These are phyloP conservation scores for Calonectria hawksworthii DNA, from an alignment of 2,329 filamentous ascomycete genomes.

Conservation along the genomic window DNA sequence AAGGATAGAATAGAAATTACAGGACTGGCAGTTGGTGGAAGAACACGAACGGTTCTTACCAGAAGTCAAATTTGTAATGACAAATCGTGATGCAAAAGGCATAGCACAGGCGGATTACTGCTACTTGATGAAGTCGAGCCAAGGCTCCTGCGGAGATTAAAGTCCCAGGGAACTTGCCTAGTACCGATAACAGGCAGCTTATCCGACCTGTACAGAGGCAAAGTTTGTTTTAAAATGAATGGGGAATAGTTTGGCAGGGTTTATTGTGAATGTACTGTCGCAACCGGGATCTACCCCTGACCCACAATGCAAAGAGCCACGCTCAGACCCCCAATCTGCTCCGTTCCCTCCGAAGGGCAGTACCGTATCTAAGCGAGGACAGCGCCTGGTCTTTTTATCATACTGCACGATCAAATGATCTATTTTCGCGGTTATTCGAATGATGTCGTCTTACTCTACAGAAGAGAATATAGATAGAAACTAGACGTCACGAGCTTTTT, in stretches of 20 bases:
- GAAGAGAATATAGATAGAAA: background rate
- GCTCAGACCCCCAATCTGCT: background rate
- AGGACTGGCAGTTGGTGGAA: accelerated
- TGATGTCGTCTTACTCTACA: background rate
- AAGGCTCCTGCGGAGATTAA: background rate
- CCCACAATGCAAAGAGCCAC: background rate
- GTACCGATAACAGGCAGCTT: too few relatives aligned
- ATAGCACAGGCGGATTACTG: background rate
- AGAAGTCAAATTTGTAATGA: background rate
- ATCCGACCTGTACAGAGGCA: background rate
- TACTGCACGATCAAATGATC: background rate
- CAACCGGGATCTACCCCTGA: background rate
- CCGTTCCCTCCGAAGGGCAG: background rate
- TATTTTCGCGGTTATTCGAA: background rate
- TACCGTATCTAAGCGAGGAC: background rate
- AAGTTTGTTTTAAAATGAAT: background rate
- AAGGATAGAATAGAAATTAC: background rate
- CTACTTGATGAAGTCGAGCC: background rate
- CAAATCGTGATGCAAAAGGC: background rate
- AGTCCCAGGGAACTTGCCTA: background rate
- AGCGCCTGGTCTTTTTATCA: background rate
- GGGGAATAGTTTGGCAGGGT: background rate
- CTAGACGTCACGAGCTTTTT: background rate
- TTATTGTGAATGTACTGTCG: background rate
- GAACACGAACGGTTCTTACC: background rate